These are phyloP conservation scores for Aureobasidium sp. DNA, from an alignment of 2,329 filamentous ascomycete species.

Conservation along the genomic window DNA sequence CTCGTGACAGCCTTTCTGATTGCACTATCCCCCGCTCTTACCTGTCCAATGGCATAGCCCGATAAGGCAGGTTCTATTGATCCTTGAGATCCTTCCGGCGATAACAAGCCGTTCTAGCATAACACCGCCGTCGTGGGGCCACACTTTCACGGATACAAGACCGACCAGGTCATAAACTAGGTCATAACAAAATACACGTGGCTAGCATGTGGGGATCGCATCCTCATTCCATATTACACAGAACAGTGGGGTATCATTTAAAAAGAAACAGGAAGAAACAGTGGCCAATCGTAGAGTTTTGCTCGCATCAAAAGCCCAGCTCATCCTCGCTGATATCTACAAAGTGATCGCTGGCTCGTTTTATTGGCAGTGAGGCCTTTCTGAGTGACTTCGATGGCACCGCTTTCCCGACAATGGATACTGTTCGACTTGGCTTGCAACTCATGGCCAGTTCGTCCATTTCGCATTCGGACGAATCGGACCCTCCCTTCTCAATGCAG, in stretches of 20 bases:
- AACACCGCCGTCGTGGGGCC: not conserved
- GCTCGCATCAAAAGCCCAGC: not conserved
- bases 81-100: conserved; percentile 11
- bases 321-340: conserved; percentile 5
- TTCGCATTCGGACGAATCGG: not conserved
- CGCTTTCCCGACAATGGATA: not conserved
- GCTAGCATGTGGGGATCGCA: not conserved
- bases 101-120: not conserved
- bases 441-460: conserved; percentile 16
- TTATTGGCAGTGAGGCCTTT: not conserved
- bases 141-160: not conserved
- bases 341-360: not conserved
- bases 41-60: not conserved
- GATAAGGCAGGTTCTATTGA: not conserved
- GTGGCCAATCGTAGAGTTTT: not conserved
- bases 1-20: conserved; percentile 10
- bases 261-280: not conserved
- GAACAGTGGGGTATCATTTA: not conserved
- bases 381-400: not conserved
- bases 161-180: no score
- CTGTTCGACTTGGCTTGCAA: not conserved
- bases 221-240: not conserved
- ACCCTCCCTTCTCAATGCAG: not conserved
- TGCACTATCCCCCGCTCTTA: conserved; percentile 2
- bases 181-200: not conserved